Conservation (phyloP, 2,329 filamentous ascomycete species). For the Pestalotiopsis sp. region DNA sequence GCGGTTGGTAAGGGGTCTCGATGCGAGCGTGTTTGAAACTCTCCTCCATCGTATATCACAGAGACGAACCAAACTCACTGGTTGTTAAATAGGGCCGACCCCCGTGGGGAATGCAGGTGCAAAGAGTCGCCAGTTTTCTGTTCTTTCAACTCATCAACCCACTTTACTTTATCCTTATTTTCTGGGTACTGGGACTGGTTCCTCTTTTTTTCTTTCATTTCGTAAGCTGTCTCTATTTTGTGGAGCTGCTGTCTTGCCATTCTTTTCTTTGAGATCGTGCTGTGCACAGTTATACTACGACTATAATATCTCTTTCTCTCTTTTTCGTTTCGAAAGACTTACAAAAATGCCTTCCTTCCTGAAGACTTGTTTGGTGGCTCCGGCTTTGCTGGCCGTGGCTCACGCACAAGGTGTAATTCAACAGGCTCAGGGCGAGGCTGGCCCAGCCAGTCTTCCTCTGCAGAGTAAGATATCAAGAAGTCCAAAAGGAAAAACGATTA, state of each 20-base stretch:
- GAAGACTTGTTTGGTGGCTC: slow-evolving; percentile 19
- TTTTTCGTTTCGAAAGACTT: background rate
- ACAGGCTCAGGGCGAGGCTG: slow-evolving; percentile 27
- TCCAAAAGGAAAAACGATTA: too few species aligned
- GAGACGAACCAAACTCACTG: background rate
- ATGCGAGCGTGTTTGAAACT: background rate
- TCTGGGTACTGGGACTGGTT: slow-evolving; percentile 16
- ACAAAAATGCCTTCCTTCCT: slow-evolving; percentile 23
- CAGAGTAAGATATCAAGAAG: slow-evolving; percentile 25
- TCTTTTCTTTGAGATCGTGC: slow-evolving; percentile 10
- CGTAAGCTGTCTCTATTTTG: slow-evolving; percentile 7
- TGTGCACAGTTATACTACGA: slow-evolving; percentile 9
- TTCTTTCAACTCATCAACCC: slow-evolving; percentile 10
- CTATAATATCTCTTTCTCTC: background rate
- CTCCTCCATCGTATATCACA: background rate
- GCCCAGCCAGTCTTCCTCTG: slow-evolving; percentile 28
- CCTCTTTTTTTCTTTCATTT: background rate
- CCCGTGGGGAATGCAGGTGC: background rate
- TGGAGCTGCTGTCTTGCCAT: background rate
- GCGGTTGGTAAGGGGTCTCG: background rate
- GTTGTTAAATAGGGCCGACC: background rate
- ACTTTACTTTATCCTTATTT: slow-evolving; percentile 11
- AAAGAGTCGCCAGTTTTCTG: background rate
- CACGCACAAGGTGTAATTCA: slow-evolving; percentile 35
- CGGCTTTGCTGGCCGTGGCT: slow-evolving; percentile 28